Conservation (phyloP, 768 basidiomycete species). For the Baorangia bicolor region DNA sequence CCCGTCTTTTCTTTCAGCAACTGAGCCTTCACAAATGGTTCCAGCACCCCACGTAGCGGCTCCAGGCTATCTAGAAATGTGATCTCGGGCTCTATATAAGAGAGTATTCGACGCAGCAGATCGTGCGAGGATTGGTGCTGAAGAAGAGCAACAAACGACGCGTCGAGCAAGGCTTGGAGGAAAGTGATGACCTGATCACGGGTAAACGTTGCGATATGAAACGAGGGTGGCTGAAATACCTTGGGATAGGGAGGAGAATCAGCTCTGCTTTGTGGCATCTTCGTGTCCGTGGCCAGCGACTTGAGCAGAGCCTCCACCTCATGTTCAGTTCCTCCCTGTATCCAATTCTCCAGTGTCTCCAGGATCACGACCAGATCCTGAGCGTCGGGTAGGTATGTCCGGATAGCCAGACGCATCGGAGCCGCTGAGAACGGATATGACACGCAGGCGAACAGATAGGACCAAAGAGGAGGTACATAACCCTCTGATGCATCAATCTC, state of each 20-base stretch:
- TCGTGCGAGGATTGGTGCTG: slow-evolving; percentile 60
- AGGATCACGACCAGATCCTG: slow-evolving; percentile 40
- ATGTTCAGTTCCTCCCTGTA: slow-evolving; percentile 32
- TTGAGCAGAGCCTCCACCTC: slow-evolving; percentile 23
- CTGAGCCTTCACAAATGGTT: slow-evolving; percentile 60
- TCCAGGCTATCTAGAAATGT: slow-evolving; percentile 48
- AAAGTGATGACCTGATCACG: slow-evolving; percentile 55
- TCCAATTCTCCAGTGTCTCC: slow-evolving; percentile 39
- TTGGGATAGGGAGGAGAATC: slow-evolving; percentile 29
- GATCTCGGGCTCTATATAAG: slow-evolving; percentile 57
- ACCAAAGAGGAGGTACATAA: slow-evolving; percentile 35
- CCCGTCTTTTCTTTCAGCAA: slow-evolving; percentile 44
- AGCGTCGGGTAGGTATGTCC: slow-evolving; percentile 39
- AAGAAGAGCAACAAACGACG: slow-evolving; percentile 66
- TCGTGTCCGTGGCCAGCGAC: slow-evolving; percentile 15
- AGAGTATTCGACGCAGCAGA: slow-evolving; percentile 48
- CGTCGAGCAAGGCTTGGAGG: slow-evolving; percentile 66
- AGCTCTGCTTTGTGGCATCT: slow-evolving; percentile 15
- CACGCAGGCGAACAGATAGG: slow-evolving; percentile 39
- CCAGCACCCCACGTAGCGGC: slow-evolving; percentile 58
- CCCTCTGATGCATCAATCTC: slow-evolving; percentile 35
- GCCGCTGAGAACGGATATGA: slow-evolving; percentile 41
- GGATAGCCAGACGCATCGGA: slow-evolving; percentile 44
- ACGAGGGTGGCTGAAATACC: slow-evolving; percentile 40
- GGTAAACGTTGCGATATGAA: slow-evolving; percentile 32